Percentiles rank a stretch among this genome's conserved stretches.
phyloP scores from a whole-genome alignment of 2,329 filamentous ascomycete species.

The Ascosphaera aggregata region DNA sequence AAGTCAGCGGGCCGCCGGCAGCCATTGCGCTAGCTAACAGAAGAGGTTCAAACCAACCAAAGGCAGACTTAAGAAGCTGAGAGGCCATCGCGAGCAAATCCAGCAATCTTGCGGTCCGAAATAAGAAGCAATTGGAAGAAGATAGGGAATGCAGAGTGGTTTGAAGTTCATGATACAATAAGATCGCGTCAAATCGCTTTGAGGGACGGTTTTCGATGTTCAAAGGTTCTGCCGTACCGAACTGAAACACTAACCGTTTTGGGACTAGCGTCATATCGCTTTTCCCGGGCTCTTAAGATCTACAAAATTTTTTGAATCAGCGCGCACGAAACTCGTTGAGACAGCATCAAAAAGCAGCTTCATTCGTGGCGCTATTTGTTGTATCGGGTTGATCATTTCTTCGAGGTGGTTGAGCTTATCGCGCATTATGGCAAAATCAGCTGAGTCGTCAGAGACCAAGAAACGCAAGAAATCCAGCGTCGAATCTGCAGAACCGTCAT shows the following conservation, averaged over 20 bases:
- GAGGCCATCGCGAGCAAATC: constrained; percentile 94
- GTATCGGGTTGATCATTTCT: no score
- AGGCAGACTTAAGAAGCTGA: constrained; percentile 83
- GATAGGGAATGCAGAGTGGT: constrained; percentile 17
- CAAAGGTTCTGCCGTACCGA: constrained; percentile 5
- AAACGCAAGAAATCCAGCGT: constrained; percentile 14
- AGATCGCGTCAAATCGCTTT: no score
- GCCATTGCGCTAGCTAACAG: not conserved
- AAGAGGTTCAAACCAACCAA: constrained; percentile 43
- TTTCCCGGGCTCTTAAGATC: not conserved
- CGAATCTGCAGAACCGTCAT: constrained; percentile 13
- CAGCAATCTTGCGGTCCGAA: constrained; percentile 11
- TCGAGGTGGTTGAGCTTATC: no score
- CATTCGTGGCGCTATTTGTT: no score
- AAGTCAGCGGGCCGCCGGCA: constrained; percentile 4
- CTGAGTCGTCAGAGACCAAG: constrained; percentile 10
- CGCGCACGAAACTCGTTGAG: no score
- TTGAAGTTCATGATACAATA: constrained; percentile 15
- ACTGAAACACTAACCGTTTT: constrained; percentile 12
- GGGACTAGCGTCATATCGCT: constrained; percentile 7
- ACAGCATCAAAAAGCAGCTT: no score
- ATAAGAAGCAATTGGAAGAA: not conserved
- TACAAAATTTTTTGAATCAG: no score
- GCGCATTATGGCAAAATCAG: constrained; percentile 10
- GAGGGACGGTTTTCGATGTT: no score